phyloP scores from a whole-genome alignment of 305 asterid species.

The Andrographis paniculata region DNA sequence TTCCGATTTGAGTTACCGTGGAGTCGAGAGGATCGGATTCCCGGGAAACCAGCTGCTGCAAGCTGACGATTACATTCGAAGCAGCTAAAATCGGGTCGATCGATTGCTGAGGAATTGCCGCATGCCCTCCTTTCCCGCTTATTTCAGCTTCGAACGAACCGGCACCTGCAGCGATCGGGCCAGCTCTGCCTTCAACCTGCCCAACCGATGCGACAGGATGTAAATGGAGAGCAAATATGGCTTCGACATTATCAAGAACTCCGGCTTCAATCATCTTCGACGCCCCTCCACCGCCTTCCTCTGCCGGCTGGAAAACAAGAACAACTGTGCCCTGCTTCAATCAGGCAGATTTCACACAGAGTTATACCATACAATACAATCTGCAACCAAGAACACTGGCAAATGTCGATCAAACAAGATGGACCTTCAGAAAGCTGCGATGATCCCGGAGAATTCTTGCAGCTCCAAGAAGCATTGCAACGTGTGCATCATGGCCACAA shows the following conservation, averaged over 20 bases:
- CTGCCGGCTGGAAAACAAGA: conserved; percentile 96
- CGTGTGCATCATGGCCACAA: conserved; percentile 97
- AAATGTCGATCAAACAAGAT: conserved; percentile 2
- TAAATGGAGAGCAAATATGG: conserved; percentile 59
- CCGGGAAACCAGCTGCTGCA: conserved; percentile 89
- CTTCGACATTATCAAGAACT: conserved; percentile 62
- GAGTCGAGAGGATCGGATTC: conserved; percentile 98
- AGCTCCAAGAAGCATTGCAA: conserved; percentile 94
- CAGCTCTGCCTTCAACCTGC: conserved; percentile 47
- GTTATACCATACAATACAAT: neutral
- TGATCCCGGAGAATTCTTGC: conserved; percentile 86
- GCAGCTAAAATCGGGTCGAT: conserved; percentile 78
- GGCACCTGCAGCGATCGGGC: conserved; percentile 68
- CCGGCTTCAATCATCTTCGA: conserved; percentile 78
- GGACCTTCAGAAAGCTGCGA: conserved; percentile 46
- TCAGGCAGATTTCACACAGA: neutral
- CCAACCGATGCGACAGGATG: conserved; percentile 39
- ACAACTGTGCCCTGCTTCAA: conserved; percentile 68
- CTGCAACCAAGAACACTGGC: neutral
- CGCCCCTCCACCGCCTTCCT: conserved; percentile 94
- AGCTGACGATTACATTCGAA: conserved; percentile 80
- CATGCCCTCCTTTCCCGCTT: conserved; percentile 71
- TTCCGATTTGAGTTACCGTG: conserved; percentile 35
- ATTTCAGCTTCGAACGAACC: conserved; percentile 57
- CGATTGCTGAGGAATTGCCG: conserved; percentile 66